phyloP scores from a whole-genome alignment of 2,329 filamentous ascomycete genomes.

The Ophiostoma sp. region DNA sequence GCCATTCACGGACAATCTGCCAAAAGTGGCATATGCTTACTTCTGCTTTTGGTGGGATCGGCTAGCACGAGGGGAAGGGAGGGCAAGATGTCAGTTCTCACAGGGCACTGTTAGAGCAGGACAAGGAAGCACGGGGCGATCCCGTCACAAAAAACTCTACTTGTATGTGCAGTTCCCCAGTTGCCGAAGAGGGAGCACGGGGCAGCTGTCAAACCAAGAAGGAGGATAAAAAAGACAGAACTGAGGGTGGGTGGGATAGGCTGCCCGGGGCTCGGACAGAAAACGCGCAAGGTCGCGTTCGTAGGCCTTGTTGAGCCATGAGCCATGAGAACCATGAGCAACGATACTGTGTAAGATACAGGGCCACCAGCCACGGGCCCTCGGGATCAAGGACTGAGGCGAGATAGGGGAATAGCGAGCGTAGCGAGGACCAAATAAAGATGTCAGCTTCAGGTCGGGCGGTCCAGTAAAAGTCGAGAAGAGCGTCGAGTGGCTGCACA shows the following conservation, averaged over 20 bases:
- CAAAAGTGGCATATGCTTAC: background rate
- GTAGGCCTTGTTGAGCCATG: background rate
- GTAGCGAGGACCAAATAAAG: background rate
- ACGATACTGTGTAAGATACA: background rate
- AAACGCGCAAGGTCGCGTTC: conserved; percentile 17
- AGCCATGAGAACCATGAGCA: background rate
- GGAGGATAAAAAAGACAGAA: background rate
- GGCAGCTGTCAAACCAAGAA: background rate
- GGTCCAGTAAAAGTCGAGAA: background rate
- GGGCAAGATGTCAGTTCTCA: conserved; percentile 3
- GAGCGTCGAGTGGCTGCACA: conserved; percentile 7
- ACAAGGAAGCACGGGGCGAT: background rate
- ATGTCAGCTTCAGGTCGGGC: background rate
- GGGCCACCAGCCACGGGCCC: background rate
- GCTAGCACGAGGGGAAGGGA: background rate
- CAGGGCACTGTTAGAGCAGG: background rate
- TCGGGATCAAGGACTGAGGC: conserved; percentile 5
- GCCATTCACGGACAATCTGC: background rate
- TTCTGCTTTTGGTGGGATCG: conserved; percentile 6
- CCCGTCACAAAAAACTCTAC: background rate
- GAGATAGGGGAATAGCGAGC: background rate
- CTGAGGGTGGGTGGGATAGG: conserved; percentile 11
- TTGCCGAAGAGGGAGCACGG: background rate
- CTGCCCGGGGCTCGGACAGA: conserved; percentile 14
- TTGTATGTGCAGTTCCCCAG: too few species aligned